Base-by-base conservation (phyloP, 148 eudicot species). In the Spergularia marina region DNA sequence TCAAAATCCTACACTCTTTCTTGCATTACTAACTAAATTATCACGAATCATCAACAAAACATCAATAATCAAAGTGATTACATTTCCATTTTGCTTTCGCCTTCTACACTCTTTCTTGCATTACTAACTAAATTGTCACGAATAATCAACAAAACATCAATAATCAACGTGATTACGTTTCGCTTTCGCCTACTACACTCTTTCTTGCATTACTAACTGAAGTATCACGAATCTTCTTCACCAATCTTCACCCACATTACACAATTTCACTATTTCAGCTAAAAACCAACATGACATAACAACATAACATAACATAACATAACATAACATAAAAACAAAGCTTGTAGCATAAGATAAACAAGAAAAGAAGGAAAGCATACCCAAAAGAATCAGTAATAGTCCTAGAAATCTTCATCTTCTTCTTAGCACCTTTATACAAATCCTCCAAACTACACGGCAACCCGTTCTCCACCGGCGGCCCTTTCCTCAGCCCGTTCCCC, bases 361-460 rank as follows among this genome's bases (percentile, higher is more conserved):
- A 52, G 34, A 53, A 34, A 53, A 16, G 52, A 16, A 7, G 41
- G 13, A 57, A 41, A 68, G 57, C 84, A 56, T 89, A 93, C 98
- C 98, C 91, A 30, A 78, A 67, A 70, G 83, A 57, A 78, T 91
- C 93, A 60, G 77, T 30, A 66, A 93, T 82, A 16, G 87, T 84
- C 84, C 91, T 83, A 0, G 98, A 90, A 73, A 93, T 93, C 89
- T 87, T 93, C 96, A 93, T 93, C 88, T 93, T 93, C 87, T 90
- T 89, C 85, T 87, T 90, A 17, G 93, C 82, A 39, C 98, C 98
- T 30, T 82, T 86, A 68, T 77, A 93, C 74, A 93, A 85, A 59
- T 93, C 98, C 83, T 89, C 98, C 82, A 93, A 84, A 77, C 87
- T 93, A 86, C 98, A 93, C 18, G 81, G 74, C 83, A 93, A 78